Percentiles rank a stretch among this genome's conserved stretches.
Conservation (phyloP, 2,329 filamentous ascomycete species). For the Penicillium sp. region DNA sequence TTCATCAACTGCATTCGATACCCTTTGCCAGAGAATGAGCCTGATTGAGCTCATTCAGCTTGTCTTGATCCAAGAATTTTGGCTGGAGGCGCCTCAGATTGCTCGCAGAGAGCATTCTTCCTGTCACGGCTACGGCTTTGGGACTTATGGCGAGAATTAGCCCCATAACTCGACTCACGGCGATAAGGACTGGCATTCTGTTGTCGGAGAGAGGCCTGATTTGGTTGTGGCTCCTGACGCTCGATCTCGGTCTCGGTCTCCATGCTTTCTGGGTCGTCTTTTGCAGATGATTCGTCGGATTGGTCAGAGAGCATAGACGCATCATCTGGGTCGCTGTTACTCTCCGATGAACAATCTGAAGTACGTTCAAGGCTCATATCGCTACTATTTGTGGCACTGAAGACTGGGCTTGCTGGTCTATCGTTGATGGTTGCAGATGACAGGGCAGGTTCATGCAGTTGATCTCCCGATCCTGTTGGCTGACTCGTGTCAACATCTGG, state of each 20-base stretch:
- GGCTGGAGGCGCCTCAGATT: slow-evolving; percentile 5
- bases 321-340: slow-evolving; percentile 29
- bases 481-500: background rate
- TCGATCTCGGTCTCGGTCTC: slow-evolving; percentile 17
- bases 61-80: background rate
- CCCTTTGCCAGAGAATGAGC: background rate
- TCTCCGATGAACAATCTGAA: slow-evolving; percentile 16
- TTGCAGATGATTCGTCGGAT: slow-evolving; percentile 26
- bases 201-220: slow-evolving; percentile 18
- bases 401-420: background rate
- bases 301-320: slow-evolving; percentile 28
- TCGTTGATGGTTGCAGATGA: background rate
- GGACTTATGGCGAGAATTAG: slow-evolving; percentile 1
- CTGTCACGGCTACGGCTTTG: slow-evolving; percentile 8
- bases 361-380: background rate
- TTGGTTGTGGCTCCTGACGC: slow-evolving; percentile 14
- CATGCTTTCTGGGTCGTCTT: slow-evolving; percentile 27
- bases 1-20: slow-evolving; percentile 14
- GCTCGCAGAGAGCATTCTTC: background rate
- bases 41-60: background rate
- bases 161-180: background rate
- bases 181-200: slow-evolving; percentile 19
- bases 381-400: background rate
- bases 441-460: background rate
- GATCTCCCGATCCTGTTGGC: background rate